These are phyloP conservation scores for Venturia aucupariae DNA, from an alignment of 2,329 filamentous ascomycete genomes.

Conservation along the genomic window DNA sequence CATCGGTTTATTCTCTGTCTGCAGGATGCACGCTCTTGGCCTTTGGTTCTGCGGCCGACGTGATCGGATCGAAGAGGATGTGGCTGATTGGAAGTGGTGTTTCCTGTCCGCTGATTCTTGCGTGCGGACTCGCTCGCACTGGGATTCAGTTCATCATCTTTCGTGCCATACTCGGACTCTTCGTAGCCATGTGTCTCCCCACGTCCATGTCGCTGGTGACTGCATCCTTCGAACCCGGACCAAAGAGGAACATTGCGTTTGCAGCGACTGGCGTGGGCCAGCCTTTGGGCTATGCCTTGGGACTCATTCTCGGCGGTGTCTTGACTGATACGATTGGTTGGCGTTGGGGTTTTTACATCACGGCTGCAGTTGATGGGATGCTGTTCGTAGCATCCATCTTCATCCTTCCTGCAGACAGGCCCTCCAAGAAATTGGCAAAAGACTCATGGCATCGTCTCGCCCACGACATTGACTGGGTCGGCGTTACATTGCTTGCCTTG, in stretches of 20 bases:
- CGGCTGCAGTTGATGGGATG: conserved; percentile 33
- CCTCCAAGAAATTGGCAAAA: background rate
- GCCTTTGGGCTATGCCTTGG: conserved; percentile 43
- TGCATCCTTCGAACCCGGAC: conserved; percentile 37
- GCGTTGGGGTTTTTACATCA: conserved; percentile 43
- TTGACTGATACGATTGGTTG: conserved; percentile 42
- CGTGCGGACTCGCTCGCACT: conserved; percentile 31
- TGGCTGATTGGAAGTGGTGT: conserved; percentile 35
- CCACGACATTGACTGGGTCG: conserved; percentile 46
- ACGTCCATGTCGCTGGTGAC: conserved; percentile 42
- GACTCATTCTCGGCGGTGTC: conserved; percentile 42
- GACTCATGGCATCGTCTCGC: conserved; percentile 21
- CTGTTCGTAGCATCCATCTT: conserved; percentile 30
- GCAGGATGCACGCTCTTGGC: conserved; percentile 42
- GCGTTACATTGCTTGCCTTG: conserved; percentile 37
- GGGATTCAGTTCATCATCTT: conserved; percentile 38
- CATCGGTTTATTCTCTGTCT: conserved; percentile 32
- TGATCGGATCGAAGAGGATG: conserved; percentile 39
- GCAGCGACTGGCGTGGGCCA: conserved; percentile 42
- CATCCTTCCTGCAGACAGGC: conserved; percentile 25
- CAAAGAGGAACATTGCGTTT: conserved; percentile 42
- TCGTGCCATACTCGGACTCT: conserved; percentile 37
- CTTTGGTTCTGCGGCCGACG: conserved; percentile 42
- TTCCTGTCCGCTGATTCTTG: conserved; percentile 21
- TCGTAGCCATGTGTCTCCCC: conserved; percentile 39